Evolutionary conservation across 1,284 basidiomycete species (phyloP).

Genomic region (Mixia osmundae): DNA sequence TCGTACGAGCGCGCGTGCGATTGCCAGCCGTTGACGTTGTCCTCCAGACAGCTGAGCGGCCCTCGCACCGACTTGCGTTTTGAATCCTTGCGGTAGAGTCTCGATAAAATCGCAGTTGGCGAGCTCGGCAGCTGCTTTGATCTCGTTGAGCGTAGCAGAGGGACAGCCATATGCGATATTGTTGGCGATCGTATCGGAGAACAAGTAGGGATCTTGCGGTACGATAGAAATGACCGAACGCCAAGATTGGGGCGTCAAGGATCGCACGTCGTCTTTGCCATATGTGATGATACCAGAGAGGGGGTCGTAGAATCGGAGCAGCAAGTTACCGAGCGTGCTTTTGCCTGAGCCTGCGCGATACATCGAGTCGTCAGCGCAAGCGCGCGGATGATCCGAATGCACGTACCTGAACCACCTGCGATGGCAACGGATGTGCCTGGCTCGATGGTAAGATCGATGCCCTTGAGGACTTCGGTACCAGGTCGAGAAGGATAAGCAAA

Average conservation of each 20-base stretch:
- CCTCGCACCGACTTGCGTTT: slow-evolving; percentile 32
- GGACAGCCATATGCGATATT: slow-evolving; percentile 78
- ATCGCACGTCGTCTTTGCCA: slow-evolving; percentile 40
- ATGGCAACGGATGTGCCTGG: slow-evolving; percentile 40
- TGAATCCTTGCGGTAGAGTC: slow-evolving; percentile 63
- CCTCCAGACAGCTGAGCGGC: slow-evolving; percentile 27
- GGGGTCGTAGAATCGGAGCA: slow-evolving; percentile 85
- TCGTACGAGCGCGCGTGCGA: slow-evolving; percentile 27
- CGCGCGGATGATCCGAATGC: too few relatives aligned
- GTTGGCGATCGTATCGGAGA: slow-evolving; percentile 63
- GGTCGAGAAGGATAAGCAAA: slow-evolving; percentile 68
- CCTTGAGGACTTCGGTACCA: slow-evolving; percentile 41
- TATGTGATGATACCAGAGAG: slow-evolving; percentile 55
- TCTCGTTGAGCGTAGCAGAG: slow-evolving; percentile 47
- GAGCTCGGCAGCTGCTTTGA: slow-evolving; percentile 62
- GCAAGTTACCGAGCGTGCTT: slow-evolving; percentile 65
- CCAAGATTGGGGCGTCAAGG: slow-evolving; percentile 65
- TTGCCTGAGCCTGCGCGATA: slow-evolving; percentile 29
- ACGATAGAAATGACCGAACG: slow-evolving; percentile 65
- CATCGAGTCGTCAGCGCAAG: too few relatives aligned
- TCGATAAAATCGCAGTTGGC: slow-evolving; percentile 94
- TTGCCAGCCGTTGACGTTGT: slow-evolving; percentile 28
- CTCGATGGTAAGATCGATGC: slow-evolving; percentile 39
- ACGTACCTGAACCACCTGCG: slow-evolving; percentile 22
- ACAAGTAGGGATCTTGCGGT: slow-evolving; percentile 32